phyloP scores from a whole-genome alignment of 768 basidiomycete genomes.

The Rhodotorula taiwanensis region DNA sequence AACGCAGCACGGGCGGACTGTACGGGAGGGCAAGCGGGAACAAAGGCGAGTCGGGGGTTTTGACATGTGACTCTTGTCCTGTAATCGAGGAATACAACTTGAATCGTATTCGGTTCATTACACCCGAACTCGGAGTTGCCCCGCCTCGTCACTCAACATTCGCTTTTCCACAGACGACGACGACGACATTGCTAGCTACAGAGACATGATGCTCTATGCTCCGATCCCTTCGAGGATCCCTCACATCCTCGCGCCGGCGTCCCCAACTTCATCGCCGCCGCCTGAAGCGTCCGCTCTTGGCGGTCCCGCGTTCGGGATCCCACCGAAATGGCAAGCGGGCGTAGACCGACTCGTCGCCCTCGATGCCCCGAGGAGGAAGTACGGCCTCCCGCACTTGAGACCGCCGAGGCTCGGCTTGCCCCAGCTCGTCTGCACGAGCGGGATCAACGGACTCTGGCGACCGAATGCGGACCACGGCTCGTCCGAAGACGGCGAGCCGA shows the following conservation, averaged over 20 bases:
- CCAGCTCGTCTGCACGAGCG: constrained; percentile 1
- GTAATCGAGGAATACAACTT: no score
- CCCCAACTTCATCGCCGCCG: background rate
- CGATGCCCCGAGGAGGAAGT: background rate
- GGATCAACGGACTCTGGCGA: background rate
- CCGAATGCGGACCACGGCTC: no score
- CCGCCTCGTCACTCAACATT: background rate
- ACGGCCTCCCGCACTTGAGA: background rate
- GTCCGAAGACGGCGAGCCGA: background rate
- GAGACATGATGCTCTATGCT: background rate
- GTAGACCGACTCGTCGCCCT: background rate
- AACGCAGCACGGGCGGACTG: background rate
- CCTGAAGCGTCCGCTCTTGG: background rate
- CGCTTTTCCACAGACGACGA: background rate
- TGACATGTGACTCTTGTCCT: no score
- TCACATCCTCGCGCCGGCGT: constrained; percentile 11
- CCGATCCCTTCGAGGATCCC: constrained; percentile 3
- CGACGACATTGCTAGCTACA: background rate
- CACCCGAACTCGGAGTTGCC: no score
- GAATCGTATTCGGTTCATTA: no score
- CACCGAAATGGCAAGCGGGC: no score
- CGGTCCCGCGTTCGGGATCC: no score
- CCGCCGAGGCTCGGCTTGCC: background rate
- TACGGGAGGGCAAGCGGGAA: no score
- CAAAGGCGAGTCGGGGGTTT: no score